Evolutionary conservation across 108 stramenopile species (phyloP).

Genomic region (Aurantiochytrium sp.): DNA sequence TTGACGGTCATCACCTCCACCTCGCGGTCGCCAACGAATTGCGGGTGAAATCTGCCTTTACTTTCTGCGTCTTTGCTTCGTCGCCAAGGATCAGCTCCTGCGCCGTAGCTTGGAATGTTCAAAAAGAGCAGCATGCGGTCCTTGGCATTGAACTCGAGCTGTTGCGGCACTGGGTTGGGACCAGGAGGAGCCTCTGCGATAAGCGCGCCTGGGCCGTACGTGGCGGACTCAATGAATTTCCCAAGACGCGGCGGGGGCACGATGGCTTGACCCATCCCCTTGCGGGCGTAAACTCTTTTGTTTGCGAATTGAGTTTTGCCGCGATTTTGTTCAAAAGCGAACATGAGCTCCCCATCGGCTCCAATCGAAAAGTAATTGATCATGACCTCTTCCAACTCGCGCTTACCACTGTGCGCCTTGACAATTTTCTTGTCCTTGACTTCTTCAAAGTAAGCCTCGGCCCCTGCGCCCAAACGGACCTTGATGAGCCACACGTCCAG

Average conservation of each 20-base stretch:
- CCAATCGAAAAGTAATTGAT: slow-evolving; percentile 13
- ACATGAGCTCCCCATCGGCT: slow-evolving; percentile 9
- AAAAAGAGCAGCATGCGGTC: background rate
- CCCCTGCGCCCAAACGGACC: background rate
- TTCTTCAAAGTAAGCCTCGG: background rate
- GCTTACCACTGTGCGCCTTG: background rate
- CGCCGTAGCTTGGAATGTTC: slow-evolving; percentile 12
- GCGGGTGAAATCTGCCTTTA: background rate
- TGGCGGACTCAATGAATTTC: background rate
- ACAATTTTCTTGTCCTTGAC: background rate
- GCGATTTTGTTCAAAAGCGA: background rate
- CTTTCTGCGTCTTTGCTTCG: background rate
- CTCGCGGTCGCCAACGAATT: background rate
- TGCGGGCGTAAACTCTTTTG: background rate
- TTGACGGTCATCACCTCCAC: background rate
- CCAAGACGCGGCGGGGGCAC: background rate
- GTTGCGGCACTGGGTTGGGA: background rate
- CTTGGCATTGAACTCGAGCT: background rate
- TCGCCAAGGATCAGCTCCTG: background rate
- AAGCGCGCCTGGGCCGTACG: background rate
- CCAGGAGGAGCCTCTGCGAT: background rate
- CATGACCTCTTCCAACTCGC: background rate
- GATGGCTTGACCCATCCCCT: background rate
- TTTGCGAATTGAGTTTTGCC: background rate
- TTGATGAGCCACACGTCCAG: background rate